A percentile compares a stretch with the other conserved stretches of the same genome.
These are phyloP conservation scores for Eudorina sp. DNA, from an alignment of 139 green algal species.

Conservation along the genomic window DNA sequence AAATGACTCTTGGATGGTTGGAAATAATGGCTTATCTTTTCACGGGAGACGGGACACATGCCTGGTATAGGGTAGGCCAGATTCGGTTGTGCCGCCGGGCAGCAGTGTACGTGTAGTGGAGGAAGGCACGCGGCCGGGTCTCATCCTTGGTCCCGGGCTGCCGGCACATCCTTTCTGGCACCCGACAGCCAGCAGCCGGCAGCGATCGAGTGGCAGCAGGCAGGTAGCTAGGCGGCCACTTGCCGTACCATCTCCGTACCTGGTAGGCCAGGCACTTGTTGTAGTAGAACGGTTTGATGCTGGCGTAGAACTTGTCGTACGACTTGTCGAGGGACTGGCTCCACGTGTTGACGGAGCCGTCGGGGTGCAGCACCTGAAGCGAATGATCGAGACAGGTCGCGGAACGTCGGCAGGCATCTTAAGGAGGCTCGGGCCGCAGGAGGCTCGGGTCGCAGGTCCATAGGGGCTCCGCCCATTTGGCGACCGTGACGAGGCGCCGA, in stretches of 20 bases:
- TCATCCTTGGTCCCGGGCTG: background rate
- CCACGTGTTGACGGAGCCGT: background rate
- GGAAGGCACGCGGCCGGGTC: background rate
- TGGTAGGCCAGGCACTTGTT: constrained; percentile 10
- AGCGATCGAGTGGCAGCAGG: background rate
- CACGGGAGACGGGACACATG: too few relatives aligned
- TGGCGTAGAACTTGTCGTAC: constrained; percentile 35
- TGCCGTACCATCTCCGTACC: background rate
- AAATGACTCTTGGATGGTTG: too few relatives aligned
- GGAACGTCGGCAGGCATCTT: too few relatives aligned
- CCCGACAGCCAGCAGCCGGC: background rate
- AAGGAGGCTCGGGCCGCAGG: too few relatives aligned
- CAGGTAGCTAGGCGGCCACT: background rate
- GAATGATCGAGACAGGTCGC: too few relatives aligned
- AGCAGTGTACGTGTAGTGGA: background rate
- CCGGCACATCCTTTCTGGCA: background rate
- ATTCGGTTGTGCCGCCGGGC: too few relatives aligned
- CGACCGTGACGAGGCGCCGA: too few relatives aligned
- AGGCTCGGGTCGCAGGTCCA: too few relatives aligned
- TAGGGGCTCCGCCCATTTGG: too few relatives aligned
- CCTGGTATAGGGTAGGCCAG: too few relatives aligned
- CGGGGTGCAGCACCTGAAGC: constrained; percentile 24
- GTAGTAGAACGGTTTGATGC: constrained; percentile 15
- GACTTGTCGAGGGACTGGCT: background rate
- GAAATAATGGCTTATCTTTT: too few relatives aligned